Conservation (phyloP, 2,329 filamentous ascomycete genomes). For the Chaetomiaceae sp. region DNA sequence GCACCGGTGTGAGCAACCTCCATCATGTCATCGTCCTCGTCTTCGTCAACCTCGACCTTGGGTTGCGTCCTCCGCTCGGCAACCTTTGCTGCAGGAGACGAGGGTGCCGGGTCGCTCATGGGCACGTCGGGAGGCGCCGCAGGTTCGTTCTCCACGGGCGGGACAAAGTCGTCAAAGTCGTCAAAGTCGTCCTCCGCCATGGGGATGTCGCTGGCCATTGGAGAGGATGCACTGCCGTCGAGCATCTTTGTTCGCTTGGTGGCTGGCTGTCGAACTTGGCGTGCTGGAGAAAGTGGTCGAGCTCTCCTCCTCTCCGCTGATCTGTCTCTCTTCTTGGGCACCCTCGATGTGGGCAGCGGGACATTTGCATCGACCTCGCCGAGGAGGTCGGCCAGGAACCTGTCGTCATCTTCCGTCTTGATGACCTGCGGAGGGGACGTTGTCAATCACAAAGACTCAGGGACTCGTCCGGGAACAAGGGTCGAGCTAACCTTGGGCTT, state of each 20-base stretch:
- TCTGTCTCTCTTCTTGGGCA: constrained; percentile 61
- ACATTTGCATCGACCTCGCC: constrained; percentile 82
- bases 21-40: constrained; percentile 78
- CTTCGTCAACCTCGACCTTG: constrained; percentile 57
- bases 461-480: background rate
- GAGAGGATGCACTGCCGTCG: constrained; percentile 45
- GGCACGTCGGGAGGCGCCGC: constrained; percentile 45
- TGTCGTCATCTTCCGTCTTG: constrained; percentile 81
- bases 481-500: constrained; percentile 68
- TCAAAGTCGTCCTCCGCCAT: constrained; percentile 47
- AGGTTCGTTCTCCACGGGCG: constrained; percentile 58
- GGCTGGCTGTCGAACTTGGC: constrained; percentile 46
- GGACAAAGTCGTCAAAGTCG: constrained; percentile 46
- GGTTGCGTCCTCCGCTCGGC: constrained; percentile 63
- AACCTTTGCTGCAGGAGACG: constrained; percentile 78
- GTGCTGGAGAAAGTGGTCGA: constrained; percentile 72
- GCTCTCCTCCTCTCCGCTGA: constrained; percentile 73
- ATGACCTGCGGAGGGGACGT: constrained; percentile 54
- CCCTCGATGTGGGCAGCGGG: constrained; percentile 48
- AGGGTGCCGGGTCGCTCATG: constrained; percentile 84
- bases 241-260: constrained; percentile 55
- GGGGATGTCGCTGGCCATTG: constrained; percentile 45
- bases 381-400: constrained; percentile 79
- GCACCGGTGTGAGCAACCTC: constrained; percentile 76
- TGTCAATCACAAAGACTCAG: too few relatives aligned